A percentile compares a stretch with the other conserved stretches of the same genome.
Evolutionary conservation across 2,329 filamentous ascomycete species (phyloP).

Genomic region (Trichoderma aggressivum): DNA sequence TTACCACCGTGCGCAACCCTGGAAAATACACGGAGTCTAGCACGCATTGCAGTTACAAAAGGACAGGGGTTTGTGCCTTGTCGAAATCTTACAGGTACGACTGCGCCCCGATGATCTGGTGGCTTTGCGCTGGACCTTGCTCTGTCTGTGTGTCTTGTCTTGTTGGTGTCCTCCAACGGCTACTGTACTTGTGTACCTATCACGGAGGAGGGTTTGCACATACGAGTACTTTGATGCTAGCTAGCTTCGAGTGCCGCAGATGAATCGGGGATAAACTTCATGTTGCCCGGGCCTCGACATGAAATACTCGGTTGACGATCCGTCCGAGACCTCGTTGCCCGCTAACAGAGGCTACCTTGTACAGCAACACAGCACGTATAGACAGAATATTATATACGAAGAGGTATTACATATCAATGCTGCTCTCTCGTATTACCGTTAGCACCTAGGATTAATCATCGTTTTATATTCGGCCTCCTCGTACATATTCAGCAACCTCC

Average conservation of each 20-base stretch:
- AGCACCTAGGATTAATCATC: background rate
- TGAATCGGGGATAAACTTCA: background rate
- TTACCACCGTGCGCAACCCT: background rate
- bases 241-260: background rate
- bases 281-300: background rate
- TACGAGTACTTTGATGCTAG: background rate
- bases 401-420: background rate
- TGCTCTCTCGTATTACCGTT: background rate
- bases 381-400: background rate
- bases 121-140: background rate
- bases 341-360: background rate
- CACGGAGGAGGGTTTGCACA: background rate
- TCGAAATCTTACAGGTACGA: background rate
- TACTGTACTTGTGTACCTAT: too few species aligned
- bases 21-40: background rate
- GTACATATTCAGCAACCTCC: background rate
- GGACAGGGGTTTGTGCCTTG: background rate
- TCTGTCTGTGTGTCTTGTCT: background rate
- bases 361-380: background rate
- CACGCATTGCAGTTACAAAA: background rate
- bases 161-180: background rate
- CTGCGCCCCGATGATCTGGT: background rate
- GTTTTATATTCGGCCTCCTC: background rate
- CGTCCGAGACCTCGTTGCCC: background rate
- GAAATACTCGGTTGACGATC: background rate